phyloP scores from a whole-genome alignment of 1,284 basidiomycete genomes.

The Ganoderma sinense region DNA sequence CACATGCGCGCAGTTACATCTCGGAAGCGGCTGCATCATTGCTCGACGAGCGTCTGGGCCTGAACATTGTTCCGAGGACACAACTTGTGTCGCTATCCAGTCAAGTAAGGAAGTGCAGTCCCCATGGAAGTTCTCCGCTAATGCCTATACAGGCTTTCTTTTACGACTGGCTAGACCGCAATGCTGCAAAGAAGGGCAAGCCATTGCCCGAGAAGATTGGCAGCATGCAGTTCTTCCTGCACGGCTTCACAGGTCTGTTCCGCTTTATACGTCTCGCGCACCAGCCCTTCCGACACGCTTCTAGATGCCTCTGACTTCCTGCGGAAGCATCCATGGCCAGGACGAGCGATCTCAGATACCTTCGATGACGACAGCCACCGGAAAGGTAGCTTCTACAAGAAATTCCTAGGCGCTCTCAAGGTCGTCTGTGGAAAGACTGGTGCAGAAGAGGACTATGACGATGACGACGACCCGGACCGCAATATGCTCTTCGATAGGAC shows the following conservation, averaged over 20 bases:
- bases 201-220: constrained; percentile 87
- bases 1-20: constrained; percentile 53
- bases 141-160: constrained; percentile 67
- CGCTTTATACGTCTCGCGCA: not conserved
- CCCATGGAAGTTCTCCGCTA: not conserved
- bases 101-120: constrained; percentile 53
- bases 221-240: constrained; percentile 89
- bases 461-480: constrained; percentile 75
- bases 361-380: constrained; percentile 84
- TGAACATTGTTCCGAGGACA: constrained; percentile 88
- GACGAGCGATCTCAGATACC: constrained; percentile 82
- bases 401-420: constrained; percentile 70
- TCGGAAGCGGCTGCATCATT: constrained; percentile 89
- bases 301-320: constrained; percentile 89
- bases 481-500: constrained; percentile 65
- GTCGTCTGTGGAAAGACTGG: constrained; percentile 84
- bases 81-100: constrained; percentile 85
- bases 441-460: constrained; percentile 69
- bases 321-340: constrained; percentile 88
- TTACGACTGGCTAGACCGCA: constrained; percentile 89
- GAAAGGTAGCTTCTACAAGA: constrained; percentile 68
- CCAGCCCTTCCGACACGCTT: not conserved
- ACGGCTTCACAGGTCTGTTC: constrained; percentile 77
- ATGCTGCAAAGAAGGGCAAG: constrained; percentile 81
- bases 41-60: constrained; percentile 76